Percentiles rank a stretch among this genome's conserved stretches.
Conservation (phyloP, 768 basidiomycete species). For the Serendipita sp. region DNA sequence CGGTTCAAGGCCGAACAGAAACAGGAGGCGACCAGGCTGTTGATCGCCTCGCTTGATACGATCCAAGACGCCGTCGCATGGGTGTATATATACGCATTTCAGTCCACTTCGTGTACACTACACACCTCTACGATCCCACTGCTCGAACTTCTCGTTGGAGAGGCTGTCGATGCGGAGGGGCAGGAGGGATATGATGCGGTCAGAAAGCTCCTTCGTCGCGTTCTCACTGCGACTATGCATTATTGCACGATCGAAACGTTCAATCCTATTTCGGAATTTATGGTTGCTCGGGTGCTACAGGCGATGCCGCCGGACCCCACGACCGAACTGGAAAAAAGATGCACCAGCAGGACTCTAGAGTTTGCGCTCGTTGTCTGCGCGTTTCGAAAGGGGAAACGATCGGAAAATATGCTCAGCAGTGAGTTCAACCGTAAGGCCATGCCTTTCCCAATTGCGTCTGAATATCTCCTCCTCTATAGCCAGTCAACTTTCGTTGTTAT, state of each 20-base stretch:
- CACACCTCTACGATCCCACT: slow-evolving; percentile 61
- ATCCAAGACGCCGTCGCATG: slow-evolving; percentile 25
- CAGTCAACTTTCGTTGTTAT: background rate
- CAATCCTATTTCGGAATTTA: slow-evolving; percentile 34
- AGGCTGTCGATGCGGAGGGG: slow-evolving; percentile 30
- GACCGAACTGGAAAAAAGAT: background rate
- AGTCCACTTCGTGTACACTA: slow-evolving; percentile 27
- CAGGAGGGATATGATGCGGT: slow-evolving; percentile 29
- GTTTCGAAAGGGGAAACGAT: background rate
- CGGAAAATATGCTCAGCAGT: background rate
- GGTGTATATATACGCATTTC: background rate
- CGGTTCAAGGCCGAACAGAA: slow-evolving; percentile 48
- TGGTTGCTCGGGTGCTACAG: slow-evolving; percentile 28
- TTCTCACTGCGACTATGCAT: slow-evolving; percentile 68
- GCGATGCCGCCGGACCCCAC: background rate
- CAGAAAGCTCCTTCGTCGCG: slow-evolving; percentile 46
- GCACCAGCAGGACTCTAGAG: background rate
- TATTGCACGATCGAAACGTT: slow-evolving; percentile 66
- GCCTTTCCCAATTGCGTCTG: background rate
- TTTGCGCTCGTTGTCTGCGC: background rate
- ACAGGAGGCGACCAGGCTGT: slow-evolving; percentile 37
- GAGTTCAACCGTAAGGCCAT: background rate
- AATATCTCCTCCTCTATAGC: background rate
- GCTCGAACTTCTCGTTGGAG: slow-evolving; percentile 39
- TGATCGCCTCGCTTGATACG: slow-evolving; percentile 22